phyloP scores from a whole-genome alignment of 345 rosid genomes.

The Diplotaxis tenuifolia region DNA sequence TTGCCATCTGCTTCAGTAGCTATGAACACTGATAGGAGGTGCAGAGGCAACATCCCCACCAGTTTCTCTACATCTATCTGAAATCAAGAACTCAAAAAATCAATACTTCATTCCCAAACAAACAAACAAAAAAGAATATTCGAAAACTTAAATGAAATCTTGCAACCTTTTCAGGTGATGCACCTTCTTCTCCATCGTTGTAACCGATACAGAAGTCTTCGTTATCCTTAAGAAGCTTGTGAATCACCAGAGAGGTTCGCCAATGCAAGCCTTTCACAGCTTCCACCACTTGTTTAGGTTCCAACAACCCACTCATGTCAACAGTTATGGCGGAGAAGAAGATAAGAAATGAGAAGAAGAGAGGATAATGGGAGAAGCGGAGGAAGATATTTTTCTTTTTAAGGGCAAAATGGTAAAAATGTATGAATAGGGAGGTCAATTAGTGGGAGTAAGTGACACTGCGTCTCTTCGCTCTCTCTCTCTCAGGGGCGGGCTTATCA shows the following conservation, averaged over 20 bases:
- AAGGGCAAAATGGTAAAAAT: neutral
- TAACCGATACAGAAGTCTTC: slow-evolving; percentile 54
- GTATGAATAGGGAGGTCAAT: neutral
- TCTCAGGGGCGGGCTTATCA: neutral
- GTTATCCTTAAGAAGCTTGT: slow-evolving; percentile 63
- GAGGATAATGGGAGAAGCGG: neutral
- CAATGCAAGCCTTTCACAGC: slow-evolving; percentile 75
- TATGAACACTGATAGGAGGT: slow-evolving; percentile 70
- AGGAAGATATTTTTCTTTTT: neutral
- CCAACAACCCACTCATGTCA: slow-evolving; percentile 27
- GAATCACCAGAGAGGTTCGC: slow-evolving; percentile 65
- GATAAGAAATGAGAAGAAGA: neutral
- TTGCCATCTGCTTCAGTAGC: slow-evolving; percentile 53
- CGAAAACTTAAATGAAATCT: neutral
- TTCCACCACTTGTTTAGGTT: slow-evolving; percentile 54
- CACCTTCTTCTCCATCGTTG: slow-evolving; percentile 27
- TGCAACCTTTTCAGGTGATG: slow-evolving; percentile 53
- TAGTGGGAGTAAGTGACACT: slow-evolving; percentile 8
- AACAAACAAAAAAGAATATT: neutral
- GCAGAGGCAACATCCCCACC: slow-evolving; percentile 70
- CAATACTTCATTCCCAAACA: slow-evolving; percentile 15
- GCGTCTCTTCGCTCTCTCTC: neutral
- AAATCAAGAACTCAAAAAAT: neutral
- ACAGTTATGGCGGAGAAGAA: neutral
- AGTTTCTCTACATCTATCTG: slow-evolving; percentile 88